Percentiles rank a stretch among this genome's conserved stretches.
These are phyloP conservation scores for Aspergillus avenaceus DNA, from an alignment of 495 filamentous ascomycete genomes.

Conservation along the genomic window DNA sequence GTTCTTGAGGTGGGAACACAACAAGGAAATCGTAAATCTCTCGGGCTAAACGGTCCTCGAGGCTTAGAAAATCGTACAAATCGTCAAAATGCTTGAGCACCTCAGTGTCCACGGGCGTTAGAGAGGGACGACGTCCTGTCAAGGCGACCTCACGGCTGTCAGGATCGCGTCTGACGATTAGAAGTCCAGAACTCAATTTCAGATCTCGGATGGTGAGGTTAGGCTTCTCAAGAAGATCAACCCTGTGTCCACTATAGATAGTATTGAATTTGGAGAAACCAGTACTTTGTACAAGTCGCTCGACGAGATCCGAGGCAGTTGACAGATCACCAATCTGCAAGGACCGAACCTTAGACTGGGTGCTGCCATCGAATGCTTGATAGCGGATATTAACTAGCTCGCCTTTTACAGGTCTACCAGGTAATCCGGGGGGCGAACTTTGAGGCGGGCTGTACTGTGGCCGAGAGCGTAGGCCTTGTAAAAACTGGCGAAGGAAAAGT, in stretches of 20 bases:
- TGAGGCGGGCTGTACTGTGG: slow-evolving; percentile 50
- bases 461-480: slow-evolving; percentile 49
- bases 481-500: slow-evolving; percentile 52
- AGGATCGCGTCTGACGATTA: slow-evolving; percentile 49
- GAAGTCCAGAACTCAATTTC: slow-evolving; percentile 53
- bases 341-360: slow-evolving; percentile 50
- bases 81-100: slow-evolving; percentile 83
- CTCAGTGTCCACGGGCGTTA: slow-evolving; percentile 62
- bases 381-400: slow-evolving; percentile 64
- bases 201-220: slow-evolving; percentile 36
- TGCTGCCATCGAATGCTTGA: slow-evolving; percentile 63
- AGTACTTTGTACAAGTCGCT: slow-evolving; percentile 59
- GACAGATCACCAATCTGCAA: slow-evolving; percentile 65
- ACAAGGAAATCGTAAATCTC: slow-evolving; percentile 73
- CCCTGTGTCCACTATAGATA: slow-evolving; percentile 46
- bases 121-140: slow-evolving; percentile 24
- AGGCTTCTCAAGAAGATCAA: slow-evolving; percentile 41
- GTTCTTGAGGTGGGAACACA: slow-evolving; percentile 66
- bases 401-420: slow-evolving; percentile 45
- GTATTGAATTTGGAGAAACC: slow-evolving; percentile 65
- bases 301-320: slow-evolving; percentile 61
- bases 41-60: slow-evolving; percentile 67
- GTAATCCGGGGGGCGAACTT: slow-evolving; percentile 32
- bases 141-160: slow-evolving; percentile 30
- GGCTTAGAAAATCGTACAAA: slow-evolving; percentile 74